These are phyloP conservation scores for Candida dajiaensis DNA, from an alignment of 805 yeast species.

Conservation along the genomic window DNA sequence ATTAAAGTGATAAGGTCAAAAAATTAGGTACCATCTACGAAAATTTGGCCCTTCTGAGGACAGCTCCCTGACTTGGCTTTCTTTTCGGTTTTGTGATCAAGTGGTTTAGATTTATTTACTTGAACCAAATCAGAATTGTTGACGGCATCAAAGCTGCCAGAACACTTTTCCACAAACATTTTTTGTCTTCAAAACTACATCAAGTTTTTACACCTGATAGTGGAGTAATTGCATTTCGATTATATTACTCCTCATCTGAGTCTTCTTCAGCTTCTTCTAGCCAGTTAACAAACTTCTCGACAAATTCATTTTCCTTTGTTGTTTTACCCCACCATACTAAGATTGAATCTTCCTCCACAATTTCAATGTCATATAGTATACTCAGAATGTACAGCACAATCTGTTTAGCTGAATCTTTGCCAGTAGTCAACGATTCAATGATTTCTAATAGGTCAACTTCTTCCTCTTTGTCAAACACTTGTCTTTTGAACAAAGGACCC, in stretches of 20 bases:
- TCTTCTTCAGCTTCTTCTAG: conserved; percentile 72
- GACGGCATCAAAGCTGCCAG: too few species aligned
- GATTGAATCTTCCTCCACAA: conserved; percentile 76
- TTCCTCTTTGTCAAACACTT: conserved; percentile 76
- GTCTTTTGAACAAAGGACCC: conserved; percentile 78
- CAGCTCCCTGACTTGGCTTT: too few species aligned
- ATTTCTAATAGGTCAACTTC: conserved; percentile 59
- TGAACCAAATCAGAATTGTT: too few species aligned
- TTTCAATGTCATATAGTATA: conserved; percentile 73
- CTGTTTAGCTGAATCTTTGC: conserved; percentile 35
- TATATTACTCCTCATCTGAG: conserved; percentile 41
- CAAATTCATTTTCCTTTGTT: conserved; percentile 34
- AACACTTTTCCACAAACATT: too few species aligned
- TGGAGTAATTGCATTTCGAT: too few species aligned
- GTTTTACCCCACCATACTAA: conserved; percentile 75
- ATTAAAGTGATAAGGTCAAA: too few species aligned
- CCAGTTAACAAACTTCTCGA: conserved; percentile 82
- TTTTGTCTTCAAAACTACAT: too few species aligned
- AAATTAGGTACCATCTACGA: too few species aligned
- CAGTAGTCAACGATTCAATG: conserved; percentile 37
- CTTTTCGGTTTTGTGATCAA: too few species aligned
- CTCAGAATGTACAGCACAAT: conserved; percentile 44
- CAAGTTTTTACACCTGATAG: too few species aligned
- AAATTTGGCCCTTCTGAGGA: too few species aligned
- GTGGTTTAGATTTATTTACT: too few species aligned